Base-by-base conservation (phyloP, 78 protist species). In the Neovahlkampfia damariscottae region DNA sequence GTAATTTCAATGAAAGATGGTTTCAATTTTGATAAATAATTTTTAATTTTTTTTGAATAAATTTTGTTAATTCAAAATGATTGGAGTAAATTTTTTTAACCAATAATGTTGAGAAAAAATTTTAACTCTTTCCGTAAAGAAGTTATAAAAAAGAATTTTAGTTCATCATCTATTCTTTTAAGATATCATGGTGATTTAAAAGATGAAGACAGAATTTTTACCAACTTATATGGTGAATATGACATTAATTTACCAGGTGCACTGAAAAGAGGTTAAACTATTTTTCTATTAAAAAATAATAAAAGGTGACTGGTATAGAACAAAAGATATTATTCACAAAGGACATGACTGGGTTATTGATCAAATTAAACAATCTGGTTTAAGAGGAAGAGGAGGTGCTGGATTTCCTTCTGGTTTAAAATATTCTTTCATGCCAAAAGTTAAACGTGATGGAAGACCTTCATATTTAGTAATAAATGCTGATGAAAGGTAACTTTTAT, bases 331-430 rank as follows among this genome's bases (percentile, higher is more conserved):
- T 41, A 35, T 91, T 9, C 72, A 1, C 28, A 76, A 82, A 62
- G 92, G 86, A 3, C 72, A 82, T 2, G 89, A 90, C 77, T 88
- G 88, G 89, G 91, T 94, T 71, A 76, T 96, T 19, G 75, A 86
- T 37, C 96, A 93, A 36, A 80, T 95, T 77, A 93, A 93, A 86
- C 80, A 58, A 72, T 86, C 95, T 0, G 99, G 99, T 3, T 86
- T 93, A 19, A 90, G 98, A 31, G 98, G 98, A 2, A 88, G 98
- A 5, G 98, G 98, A 5, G 98, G 98, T 5, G 98, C 98, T 3
- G 97, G 99, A n/a, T 97, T 97, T 82, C 97, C 98, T 10, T 79
- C 97, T 0, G 99, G 99, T 30, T 81, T 94, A 38, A 97, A 97
- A 83, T 97, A 96, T 95, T 84, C 89, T 6, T 94, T 93, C 85